phyloP scores from a whole-genome alignment of 148 eudicot genomes.

The Cornus controversa region DNA sequence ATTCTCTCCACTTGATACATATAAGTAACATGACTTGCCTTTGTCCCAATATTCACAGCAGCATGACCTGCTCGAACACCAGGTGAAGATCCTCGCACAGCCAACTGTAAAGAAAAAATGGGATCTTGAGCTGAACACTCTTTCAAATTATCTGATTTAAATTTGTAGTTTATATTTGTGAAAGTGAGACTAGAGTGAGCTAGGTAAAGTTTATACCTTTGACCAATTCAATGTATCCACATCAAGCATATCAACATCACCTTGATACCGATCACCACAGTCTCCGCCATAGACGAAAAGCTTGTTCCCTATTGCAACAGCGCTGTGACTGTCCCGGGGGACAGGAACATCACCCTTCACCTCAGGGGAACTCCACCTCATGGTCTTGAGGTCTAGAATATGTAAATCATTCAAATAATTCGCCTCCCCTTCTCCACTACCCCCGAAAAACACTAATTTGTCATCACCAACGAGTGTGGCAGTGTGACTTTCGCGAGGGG shows the following conservation, averaged over 20 bases:
- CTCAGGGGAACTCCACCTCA: conserved; percentile 66
- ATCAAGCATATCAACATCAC: conserved; percentile 68
- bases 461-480: conserved; percentile 64
- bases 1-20: no score
- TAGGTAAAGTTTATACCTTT: conserved; percentile 40
- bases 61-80: conserved; percentile 93
- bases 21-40: conserved; percentile 42
- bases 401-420: conserved; percentile 86
- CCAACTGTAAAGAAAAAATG: conserved; percentile 35
- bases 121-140: not conserved
- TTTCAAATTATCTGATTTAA: no score
- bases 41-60: conserved; percentile 60
- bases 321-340: conserved; percentile 83
- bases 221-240: conserved; percentile 64
- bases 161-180: not conserved
- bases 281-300: conserved; percentile 84
- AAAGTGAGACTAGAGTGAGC: not conserved
- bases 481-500: conserved; percentile 90
- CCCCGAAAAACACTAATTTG: conserved; percentile 73
- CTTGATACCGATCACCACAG: conserved; percentile 80
- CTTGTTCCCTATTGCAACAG: conserved; percentile 54
- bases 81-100: conserved; percentile 59
- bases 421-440: conserved; percentile 85
- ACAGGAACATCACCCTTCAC: conserved; percentile 50
- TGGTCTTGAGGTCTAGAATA: conserved; percentile 64